Percentiles rank a stretch among this genome's conserved stretches.
These are phyloP conservation scores for Scopulariopsis brevicaulis DNA, from an alignment of 2,329 filamentous ascomycete genomes.

Conservation along the genomic window DNA sequence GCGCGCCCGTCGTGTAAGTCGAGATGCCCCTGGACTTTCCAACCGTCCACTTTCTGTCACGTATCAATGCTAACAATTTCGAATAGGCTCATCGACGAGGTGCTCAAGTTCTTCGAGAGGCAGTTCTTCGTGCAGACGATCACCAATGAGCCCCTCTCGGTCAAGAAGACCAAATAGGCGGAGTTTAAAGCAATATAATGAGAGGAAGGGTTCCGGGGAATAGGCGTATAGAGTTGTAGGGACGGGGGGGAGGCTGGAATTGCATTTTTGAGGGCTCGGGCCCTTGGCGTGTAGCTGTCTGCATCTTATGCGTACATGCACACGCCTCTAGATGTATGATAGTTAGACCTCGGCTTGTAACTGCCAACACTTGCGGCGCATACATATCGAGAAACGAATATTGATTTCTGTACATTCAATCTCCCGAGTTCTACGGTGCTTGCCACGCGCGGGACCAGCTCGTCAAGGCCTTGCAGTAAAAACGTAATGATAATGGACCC, in stretches of 20 bases:
- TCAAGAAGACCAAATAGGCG: slow-evolving; percentile 43
- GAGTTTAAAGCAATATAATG: slow-evolving; percentile 1
- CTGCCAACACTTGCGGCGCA: not conserved
- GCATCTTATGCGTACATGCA: not conserved
- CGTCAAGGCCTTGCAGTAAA: not conserved
- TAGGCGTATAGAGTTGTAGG: slow-evolving; percentile 10
- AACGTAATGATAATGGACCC: not conserved
- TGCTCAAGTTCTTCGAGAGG: slow-evolving; percentile 69
- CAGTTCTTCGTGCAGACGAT: slow-evolving; percentile 48
- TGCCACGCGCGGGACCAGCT: not conserved
- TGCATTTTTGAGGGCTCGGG: not conserved
- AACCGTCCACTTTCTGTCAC: not conserved
- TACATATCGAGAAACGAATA: not conserved
- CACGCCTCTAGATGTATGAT: slow-evolving; percentile 2
- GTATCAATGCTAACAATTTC: not conserved
- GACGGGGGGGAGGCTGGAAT: slow-evolving; percentile 1
- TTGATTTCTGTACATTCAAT: not conserved
- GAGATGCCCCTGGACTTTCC: not conserved
- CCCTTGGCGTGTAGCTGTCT: not conserved
- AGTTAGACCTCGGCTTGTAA: slow-evolving; percentile 1
- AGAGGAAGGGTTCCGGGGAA: not conserved
- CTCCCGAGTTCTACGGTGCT: not conserved
- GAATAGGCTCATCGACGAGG: slow-evolving; percentile 65
- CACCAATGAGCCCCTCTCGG: slow-evolving; percentile 22
- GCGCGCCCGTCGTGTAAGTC: slow-evolving; percentile 83